Conservation (phyloP, 768 basidiomycete species). For the Tricholoma saponaceum region DNA sequence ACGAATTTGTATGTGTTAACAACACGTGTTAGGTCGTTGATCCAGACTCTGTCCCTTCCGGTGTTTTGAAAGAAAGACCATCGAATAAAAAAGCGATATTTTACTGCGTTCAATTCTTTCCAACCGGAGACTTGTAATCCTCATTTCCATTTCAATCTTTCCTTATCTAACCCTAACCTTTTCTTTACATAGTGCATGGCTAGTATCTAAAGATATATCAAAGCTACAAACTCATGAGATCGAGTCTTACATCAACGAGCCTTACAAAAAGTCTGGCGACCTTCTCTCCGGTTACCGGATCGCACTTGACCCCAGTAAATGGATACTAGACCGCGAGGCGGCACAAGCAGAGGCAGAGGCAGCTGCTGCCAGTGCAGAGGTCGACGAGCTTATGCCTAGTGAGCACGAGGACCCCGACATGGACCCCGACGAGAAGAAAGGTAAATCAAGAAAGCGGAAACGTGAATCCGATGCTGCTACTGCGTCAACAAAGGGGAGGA, state of each 20-base stretch:
- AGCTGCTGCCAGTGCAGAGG: conserved; percentile 15
- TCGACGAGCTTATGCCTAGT: conserved; percentile 31
- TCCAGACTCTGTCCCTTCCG: conserved; percentile 55
- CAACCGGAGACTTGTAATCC: conserved; percentile 93
- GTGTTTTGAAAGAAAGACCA: conserved; percentile 70
- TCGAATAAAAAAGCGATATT: conserved; percentile 64
- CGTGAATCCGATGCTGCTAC: conserved; percentile 50
- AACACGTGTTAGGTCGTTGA: conserved; percentile 70
- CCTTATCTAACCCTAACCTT: conserved; percentile 1
- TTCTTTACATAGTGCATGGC: conserved; percentile 66
- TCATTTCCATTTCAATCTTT: conserved; percentile 5
- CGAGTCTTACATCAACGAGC: conserved; percentile 74
- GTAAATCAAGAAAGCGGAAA: conserved; percentile 47
- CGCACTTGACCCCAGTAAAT: conserved; percentile 56
- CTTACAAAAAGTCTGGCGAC: conserved; percentile 72
- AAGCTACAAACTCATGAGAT: conserved; percentile 78
- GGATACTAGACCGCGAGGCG: conserved; percentile 38
- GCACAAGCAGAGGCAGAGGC: conserved; percentile 12
- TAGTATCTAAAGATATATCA: conserved; percentile 76
- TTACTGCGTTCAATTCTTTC: conserved; percentile 83
- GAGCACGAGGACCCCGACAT: conserved; percentile 66
- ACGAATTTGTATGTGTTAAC: background rate
- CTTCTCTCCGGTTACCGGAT: conserved; percentile 75
- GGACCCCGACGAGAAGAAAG: conserved; percentile 35
- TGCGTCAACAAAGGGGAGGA: conserved; percentile 15